Evolutionary conservation across 768 basidiomycete genomes (phyloP).

Genomic region (Gloeostereum incarnatum): DNA sequence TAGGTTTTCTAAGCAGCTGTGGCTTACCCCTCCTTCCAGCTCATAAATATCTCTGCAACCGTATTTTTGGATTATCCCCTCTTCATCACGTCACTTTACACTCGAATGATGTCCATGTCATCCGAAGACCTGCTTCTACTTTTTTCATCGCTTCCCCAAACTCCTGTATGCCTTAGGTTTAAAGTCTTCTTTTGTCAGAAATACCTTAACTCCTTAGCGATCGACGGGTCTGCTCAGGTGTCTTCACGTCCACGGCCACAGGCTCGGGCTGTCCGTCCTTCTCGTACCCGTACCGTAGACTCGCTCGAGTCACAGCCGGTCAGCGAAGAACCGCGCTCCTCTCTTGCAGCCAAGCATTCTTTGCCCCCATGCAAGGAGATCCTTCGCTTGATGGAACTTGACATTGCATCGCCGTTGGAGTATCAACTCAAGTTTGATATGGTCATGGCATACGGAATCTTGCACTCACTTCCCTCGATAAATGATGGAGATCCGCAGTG

Average conservation of each 20-base stretch:
- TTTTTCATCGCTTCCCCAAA: conserved; percentile 22
- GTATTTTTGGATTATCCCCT: conserved; percentile 24
- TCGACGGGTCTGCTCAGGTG: conserved; percentile 7
- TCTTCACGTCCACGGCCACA: conserved; percentile 21
- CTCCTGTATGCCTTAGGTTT: conserved; percentile 24
- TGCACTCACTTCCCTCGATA: conserved; percentile 16
- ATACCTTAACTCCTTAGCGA: conserved; percentile 18
- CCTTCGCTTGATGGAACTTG: conserved; percentile 12
- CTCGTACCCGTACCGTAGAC: conserved; percentile 2
- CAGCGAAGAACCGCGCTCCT: conserved; percentile 6
- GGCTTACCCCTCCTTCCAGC: conserved; percentile 13
- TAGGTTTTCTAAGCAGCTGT: conserved; percentile 1
- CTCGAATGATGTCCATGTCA: conserved; percentile 20
- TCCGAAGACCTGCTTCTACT: conserved; percentile 17
- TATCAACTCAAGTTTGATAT: conserved; percentile 19
- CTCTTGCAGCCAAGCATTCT: conserved; percentile 17
- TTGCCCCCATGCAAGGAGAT: conserved; percentile 16
- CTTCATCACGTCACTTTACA: conserved; percentile 25
- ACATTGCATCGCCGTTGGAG: conserved; percentile 6
- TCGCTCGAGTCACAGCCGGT: neutral
- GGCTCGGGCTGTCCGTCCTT: conserved; percentile 13
- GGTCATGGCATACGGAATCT: conserved; percentile 21
- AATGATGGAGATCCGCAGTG: conserved; percentile 20
- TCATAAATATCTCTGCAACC: conserved; percentile 30
- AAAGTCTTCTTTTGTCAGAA: conserved; percentile 31